These are phyloP conservation scores for Boletus fagicola DNA, from an alignment of 768 basidiomycete genomes.

Conservation along the genomic window DNA sequence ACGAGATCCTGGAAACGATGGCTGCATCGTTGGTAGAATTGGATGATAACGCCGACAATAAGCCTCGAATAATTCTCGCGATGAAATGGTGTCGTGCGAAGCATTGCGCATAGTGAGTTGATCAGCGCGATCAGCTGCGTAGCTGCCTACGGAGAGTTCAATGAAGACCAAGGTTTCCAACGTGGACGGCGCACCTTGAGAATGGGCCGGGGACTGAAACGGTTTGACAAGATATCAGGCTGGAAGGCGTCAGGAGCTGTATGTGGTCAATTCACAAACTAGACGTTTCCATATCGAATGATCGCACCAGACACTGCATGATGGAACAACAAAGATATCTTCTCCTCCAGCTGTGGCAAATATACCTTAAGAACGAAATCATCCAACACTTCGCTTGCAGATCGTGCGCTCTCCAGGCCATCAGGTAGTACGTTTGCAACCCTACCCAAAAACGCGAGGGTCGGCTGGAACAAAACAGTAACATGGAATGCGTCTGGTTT, in stretches of 20 bases:
- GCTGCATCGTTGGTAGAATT: slow-evolving; percentile 93
- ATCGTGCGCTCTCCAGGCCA: slow-evolving; percentile 61
- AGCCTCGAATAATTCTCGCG: slow-evolving; percentile 92
- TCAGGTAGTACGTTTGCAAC: slow-evolving; percentile 71
- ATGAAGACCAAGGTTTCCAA: background rate
- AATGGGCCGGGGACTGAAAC: slow-evolving; percentile 69
- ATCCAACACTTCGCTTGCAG: slow-evolving; percentile 75
- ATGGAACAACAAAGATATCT: slow-evolving; percentile 84
- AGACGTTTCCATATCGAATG: background rate
- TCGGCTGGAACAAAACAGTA: slow-evolving; percentile 91
- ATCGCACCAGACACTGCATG: slow-evolving; percentile 71
- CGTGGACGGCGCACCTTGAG: slow-evolving; percentile 55
- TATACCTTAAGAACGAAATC: slow-evolving; percentile 93
- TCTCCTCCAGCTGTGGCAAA: slow-evolving; percentile 93
- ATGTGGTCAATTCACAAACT: slow-evolving; percentile 2
- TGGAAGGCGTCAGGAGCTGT: slow-evolving; percentile 85
- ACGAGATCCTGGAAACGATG: slow-evolving; percentile 81
- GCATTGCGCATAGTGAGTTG: slow-evolving; percentile 90
- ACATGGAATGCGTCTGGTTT: slow-evolving; percentile 94
- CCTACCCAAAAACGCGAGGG: slow-evolving; percentile 76
- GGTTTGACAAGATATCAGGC: slow-evolving; percentile 66
- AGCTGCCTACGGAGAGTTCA: slow-evolving; percentile 56
- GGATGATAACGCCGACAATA: slow-evolving; percentile 90
- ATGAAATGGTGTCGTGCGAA: slow-evolving; percentile 89
- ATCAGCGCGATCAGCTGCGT: slow-evolving; percentile 85